Evolutionary conservation across 2,329 filamentous ascomycete genomes (phyloP).

Genomic region (Fusarium concolor): DNA sequence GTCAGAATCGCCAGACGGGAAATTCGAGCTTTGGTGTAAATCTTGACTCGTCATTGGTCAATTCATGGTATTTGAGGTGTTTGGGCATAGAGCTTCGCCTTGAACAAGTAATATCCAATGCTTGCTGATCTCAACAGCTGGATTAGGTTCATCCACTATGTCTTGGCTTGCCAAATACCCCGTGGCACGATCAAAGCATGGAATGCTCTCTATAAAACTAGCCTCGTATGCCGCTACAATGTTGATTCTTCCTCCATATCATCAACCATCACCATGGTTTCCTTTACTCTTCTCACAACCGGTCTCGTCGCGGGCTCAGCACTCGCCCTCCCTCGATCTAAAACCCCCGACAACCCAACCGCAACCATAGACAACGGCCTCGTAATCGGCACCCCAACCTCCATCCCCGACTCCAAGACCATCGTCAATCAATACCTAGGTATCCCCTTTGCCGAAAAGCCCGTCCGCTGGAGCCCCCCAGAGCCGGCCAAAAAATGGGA

Average conservation of each 20-base stretch:
- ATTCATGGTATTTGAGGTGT: neutral
- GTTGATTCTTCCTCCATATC: neutral
- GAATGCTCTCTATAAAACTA: neutral
- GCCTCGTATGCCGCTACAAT: accelerated
- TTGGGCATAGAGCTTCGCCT: neutral
- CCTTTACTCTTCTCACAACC: neutral
- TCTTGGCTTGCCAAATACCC: neutral
- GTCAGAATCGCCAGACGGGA: neutral
- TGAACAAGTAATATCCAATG: neutral
- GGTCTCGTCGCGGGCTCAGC: neutral
- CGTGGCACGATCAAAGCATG: neutral
- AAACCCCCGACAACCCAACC: conserved; percentile 10
- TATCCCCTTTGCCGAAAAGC: conserved; percentile 47
- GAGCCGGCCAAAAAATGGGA: conserved; percentile 35
- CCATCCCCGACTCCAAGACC: conserved; percentile 25
- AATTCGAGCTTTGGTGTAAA: neutral
- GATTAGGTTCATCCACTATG: neutral
- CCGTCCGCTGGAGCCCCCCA: conserved; percentile 44
- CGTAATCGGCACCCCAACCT: conserved; percentile 33
- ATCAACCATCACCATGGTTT: conserved; percentile 17
- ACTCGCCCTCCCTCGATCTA: neutral
- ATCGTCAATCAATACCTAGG: conserved; percentile 48
- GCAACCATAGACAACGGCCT: conserved; percentile 34
- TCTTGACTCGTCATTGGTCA: neutral
- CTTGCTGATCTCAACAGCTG: neutral